phyloP scores from a whole-genome alignment of 352 stramenopile genomes.

The Elongisporangium prolatum region DNA sequence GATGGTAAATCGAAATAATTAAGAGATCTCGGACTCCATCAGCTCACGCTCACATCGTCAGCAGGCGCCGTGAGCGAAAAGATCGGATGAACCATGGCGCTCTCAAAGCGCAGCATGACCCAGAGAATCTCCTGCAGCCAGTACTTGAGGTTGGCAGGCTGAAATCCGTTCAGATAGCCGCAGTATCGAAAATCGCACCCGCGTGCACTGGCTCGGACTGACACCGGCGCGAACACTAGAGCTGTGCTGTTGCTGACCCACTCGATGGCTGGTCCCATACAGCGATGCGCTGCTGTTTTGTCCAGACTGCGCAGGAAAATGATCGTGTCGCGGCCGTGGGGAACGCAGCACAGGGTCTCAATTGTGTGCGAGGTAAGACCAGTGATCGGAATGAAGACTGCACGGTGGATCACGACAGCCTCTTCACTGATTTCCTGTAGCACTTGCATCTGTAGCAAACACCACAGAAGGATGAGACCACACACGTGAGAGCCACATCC shows the following conservation, averaged over 20 bases:
- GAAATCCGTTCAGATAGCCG: conserved; percentile 16
- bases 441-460: conserved; percentile 15
- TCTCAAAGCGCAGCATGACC: conserved; percentile 38
- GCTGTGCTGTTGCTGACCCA: conserved; percentile 20
- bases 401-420: conserved; percentile 28
- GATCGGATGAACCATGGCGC: conserved; percentile 24
- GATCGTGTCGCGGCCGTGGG: conserved; percentile 16
- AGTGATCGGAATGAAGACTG: conserved; percentile 31
- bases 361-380: conserved; percentile 23
- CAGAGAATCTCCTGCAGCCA: conserved; percentile 48
- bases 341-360: conserved; percentile 26
- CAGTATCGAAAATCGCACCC: conserved; percentile 30
- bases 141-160: conserved; percentile 19
- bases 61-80: conserved; percentile 10
- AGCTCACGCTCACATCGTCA: neutral
- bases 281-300: conserved; percentile 5
- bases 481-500: neutral
- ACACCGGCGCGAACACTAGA: conserved; percentile 21
- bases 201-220: neutral
- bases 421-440: conserved; percentile 33
- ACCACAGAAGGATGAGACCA: neutral
- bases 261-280: conserved; percentile 5
- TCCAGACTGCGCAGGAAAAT: conserved; percentile 29
- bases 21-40: neutral
- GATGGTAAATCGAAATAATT: neutral